Evolutionary conservation across 768 basidiomycete genomes (phyloP).

Genomic region (Pleurotus sapidus): DNA sequence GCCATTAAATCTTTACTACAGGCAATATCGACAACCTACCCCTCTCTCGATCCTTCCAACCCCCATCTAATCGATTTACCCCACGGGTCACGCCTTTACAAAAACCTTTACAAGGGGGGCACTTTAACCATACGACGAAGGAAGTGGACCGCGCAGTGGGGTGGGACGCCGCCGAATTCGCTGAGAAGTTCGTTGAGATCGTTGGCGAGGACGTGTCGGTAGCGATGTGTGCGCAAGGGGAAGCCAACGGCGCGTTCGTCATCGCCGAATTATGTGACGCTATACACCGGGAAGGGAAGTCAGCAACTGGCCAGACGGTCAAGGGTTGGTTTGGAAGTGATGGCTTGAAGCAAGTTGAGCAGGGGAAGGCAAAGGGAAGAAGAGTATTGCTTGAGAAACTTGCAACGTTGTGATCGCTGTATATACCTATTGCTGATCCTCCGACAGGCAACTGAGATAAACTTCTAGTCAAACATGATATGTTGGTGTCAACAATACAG

Average conservation of each 20-base stretch:
- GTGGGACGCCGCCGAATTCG: constrained; percentile 64
- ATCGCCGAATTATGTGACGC: constrained; percentile 71
- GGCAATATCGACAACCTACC: constrained; percentile 54
- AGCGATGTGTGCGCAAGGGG: constrained; percentile 53
- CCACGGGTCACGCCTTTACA: constrained; percentile 82
- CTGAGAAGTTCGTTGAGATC: constrained; percentile 48
- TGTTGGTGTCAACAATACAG: too few species aligned
- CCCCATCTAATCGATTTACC: constrained; percentile 79
- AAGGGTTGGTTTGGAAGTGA: constrained; percentile 57
- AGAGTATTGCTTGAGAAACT: constrained; percentile 65
- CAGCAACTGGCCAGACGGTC: constrained; percentile 39
- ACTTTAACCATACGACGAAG: constrained; percentile 66
- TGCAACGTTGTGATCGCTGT: constrained; percentile 23
- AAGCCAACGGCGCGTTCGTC: constrained; percentile 68
- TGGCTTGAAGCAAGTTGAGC: constrained; percentile 45
- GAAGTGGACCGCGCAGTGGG: constrained; percentile 46
- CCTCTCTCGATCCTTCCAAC: constrained; percentile 42
- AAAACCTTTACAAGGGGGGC: constrained; percentile 90
- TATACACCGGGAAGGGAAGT: constrained; percentile 37
- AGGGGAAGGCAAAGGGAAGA: constrained; percentile 65
- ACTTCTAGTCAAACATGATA: too few species aligned
- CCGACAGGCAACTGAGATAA: too few species aligned
- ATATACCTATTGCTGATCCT: too few species aligned
- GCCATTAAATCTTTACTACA: constrained; percentile 61
- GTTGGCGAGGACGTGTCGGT: constrained; percentile 52